These are phyloP conservation scores for Gleditsia sinensis DNA, from an alignment of 306 rosid species.

Conservation along the genomic window DNA sequence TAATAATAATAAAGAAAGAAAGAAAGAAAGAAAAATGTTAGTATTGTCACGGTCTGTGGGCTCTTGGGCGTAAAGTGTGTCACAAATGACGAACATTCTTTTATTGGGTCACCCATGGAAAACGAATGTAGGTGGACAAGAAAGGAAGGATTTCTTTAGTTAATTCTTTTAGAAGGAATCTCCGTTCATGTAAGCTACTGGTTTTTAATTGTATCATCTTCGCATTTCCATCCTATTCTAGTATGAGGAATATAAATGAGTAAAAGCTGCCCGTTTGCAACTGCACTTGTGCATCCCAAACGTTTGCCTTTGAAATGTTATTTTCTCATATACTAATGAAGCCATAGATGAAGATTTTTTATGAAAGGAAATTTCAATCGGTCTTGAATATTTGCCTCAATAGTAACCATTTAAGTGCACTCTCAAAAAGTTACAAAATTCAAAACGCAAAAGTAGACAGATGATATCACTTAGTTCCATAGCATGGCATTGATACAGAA, in stretches of 20 bases:
- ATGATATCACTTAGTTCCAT: slow-evolving; percentile 34
- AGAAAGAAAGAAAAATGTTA: no score
- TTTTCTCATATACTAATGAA: background rate
- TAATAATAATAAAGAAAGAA: no score
- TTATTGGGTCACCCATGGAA: background rate
- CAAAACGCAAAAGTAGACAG: background rate
- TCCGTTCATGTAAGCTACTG: background rate
- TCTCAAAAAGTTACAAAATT: background rate
- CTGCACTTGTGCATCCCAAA: background rate
- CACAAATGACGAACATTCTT: background rate
- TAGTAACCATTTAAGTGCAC: background rate
- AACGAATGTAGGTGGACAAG: slow-evolving; percentile 20
- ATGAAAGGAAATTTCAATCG: background rate
- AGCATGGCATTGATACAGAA: slow-evolving; percentile 63
- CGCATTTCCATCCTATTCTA: background rate
- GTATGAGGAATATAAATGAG: background rate
- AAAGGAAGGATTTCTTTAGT: slow-evolving; percentile 19
- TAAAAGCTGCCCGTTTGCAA: background rate
- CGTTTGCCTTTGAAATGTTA: background rate
- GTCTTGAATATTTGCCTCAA: background rate
- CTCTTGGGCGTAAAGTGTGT: background rate
- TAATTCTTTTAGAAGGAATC: background rate
- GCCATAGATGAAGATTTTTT: background rate
- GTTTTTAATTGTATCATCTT: background rate
- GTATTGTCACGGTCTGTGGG: background rate